Evolutionary conservation across 805 yeast species (phyloP), one percentile per base, ranked within the genome.

Genomic region (Pichia exigua): DNA sequence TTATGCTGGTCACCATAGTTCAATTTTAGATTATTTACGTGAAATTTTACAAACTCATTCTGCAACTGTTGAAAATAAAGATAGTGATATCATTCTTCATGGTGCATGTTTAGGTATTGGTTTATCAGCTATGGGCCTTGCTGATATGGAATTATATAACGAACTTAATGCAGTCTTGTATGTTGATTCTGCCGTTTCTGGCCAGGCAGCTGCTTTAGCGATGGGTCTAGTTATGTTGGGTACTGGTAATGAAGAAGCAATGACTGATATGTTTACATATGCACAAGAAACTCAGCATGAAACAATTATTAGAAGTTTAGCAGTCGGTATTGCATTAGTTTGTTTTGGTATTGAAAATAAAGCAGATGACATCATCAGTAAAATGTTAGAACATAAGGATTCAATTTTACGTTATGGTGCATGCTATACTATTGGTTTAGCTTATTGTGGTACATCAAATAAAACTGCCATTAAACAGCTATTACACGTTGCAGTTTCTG

Each of bases 211-310:
- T 28, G 97, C 96, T 44, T 74, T 92, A 58, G 89, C 94, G 38
- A 90, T 94, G 94, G 99, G 99, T 56, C 77, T 94, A 58, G 89
- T 88, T 15, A 88, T 88, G 96, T 77, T 92, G 54, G 99, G 99
- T 24, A 83, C 95, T 6, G 95, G 94, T 51, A 74, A 83, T 57
- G 79, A 79, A 57, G 71, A 72, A 41, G 88, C 87, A 10, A 69
- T 75, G 44, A 75, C 77, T 51, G 97, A 90, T 64, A 87, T 94
- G 95, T 72, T 87, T 50, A 78, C 86, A 2, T 92, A 90, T 68
- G 96, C 98, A 3, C 85, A 85, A 65, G 97, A 91, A 64, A 92
- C 98, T 20, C 91, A 88, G 67, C 99, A 94, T 71, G 97, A 91
- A 68, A 90, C 88, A 60, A 92, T 94, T 54, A 85, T 89, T 47